These are phyloP conservation scores for Russula emetica DNA, from an alignment of 768 basidiomycete species.

Conservation along the genomic window DNA sequence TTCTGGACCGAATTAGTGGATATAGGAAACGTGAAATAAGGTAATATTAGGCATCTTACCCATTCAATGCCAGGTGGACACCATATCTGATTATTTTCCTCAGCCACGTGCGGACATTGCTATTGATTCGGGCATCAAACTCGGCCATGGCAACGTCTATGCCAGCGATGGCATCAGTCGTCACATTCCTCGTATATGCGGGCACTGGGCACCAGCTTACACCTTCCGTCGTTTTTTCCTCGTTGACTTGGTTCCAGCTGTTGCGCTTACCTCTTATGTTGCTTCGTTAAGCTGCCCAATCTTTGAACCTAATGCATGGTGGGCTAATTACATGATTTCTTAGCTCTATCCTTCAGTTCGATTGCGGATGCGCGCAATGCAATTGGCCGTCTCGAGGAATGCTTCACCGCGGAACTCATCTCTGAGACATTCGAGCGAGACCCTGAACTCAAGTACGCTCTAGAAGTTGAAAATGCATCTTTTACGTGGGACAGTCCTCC, in stretches of 20 bases:
- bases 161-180: slow-evolving; percentile 74
- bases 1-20: slow-evolving; percentile 64
- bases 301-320: not conserved
- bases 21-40: slow-evolving; percentile 69
- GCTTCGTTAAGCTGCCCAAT: slow-evolving; percentile 37
- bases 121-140: slow-evolving; percentile 62
- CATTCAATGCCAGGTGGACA: not conserved
- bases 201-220: slow-evolving; percentile 62
- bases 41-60: slow-evolving; percentile 31
- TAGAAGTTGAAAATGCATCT: slow-evolving; percentile 61
- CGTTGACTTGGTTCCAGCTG: slow-evolving; percentile 80
- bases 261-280: slow-evolving; percentile 81
- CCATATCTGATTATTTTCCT: not conserved
- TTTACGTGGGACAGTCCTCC: slow-evolving; percentile 88
- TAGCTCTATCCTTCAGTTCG: slow-evolving; percentile 67
- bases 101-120: slow-evolving; percentile 61
- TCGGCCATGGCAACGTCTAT: slow-evolving; percentile 67
- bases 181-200: slow-evolving; percentile 74
- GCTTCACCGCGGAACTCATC: slow-evolving; percentile 80
- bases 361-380: slow-evolving; percentile 85
- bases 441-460: slow-evolving; percentile 51
- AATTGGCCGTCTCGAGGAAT: slow-evolving; percentile 64
- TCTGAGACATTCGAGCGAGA: slow-evolving; percentile 56
- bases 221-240: slow-evolving; percentile 75
- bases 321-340: slow-evolving; percentile 6